These are phyloP conservation scores for Didymella exigua DNA, from an alignment of 2,329 filamentous ascomycete genomes.

Conservation along the genomic window DNA sequence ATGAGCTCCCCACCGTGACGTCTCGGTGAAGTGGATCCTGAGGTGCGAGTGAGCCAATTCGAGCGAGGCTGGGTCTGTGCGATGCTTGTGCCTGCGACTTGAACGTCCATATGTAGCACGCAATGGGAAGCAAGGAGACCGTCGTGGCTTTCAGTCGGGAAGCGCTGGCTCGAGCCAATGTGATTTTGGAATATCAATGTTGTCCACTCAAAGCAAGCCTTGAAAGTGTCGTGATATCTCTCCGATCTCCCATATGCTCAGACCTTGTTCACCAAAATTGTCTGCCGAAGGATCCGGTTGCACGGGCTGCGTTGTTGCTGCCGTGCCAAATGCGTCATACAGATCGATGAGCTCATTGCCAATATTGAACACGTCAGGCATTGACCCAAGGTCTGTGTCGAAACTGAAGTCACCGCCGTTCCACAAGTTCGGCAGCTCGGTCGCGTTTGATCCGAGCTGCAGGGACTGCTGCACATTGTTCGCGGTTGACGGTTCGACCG, in stretches of 20 bases:
- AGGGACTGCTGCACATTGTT: neutral
- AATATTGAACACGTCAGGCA: constrained; percentile 24
- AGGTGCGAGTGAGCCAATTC: too few relatives aligned
- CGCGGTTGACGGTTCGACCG: neutral
- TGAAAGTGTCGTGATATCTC: constrained; percentile 21
- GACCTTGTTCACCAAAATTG: constrained; percentile 11
- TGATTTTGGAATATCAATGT: too few relatives aligned
- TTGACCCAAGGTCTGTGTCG: constrained; percentile 6
- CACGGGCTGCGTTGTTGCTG: neutral
- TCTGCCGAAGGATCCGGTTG: constrained; percentile 1
- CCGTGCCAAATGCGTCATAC: constrained; percentile 18
- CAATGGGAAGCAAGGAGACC: too few relatives aligned
- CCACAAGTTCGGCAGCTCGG: constrained; percentile 5
- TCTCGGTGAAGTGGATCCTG: too few relatives aligned
- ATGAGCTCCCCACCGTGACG: too few relatives aligned
- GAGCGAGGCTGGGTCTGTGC: too few relatives aligned
- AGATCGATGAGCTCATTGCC: constrained; percentile 18
- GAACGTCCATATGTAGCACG: too few relatives aligned
- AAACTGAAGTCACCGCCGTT: constrained; percentile 1
- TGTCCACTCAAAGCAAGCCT: constrained; percentile 32
- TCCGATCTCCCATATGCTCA: constrained; percentile 14
- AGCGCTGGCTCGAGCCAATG: too few relatives aligned
- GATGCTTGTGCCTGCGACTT: too few relatives aligned
- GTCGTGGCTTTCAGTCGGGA: too few relatives aligned
- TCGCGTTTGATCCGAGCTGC: neutral